Percentiles rank a stretch among this genome's conserved stretches.
phyloP scores from a whole-genome alignment of 2,329 filamentous ascomycete genomes.

The Pyricularia sp. region DNA sequence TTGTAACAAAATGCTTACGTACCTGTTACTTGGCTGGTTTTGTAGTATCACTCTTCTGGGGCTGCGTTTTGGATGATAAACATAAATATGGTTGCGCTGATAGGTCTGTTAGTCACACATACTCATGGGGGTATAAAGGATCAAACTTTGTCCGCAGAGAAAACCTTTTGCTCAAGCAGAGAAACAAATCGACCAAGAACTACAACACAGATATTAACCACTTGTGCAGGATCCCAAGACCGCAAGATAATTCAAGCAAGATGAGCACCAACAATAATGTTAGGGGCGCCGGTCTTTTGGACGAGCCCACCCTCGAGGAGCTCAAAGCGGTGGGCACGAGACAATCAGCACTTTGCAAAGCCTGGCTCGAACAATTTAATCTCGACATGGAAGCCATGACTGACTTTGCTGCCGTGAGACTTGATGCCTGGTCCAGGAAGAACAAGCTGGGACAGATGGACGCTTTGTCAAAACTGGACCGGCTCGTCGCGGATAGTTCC shows the following conservation, averaged over 20 bases:
- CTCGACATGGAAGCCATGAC: neutral
- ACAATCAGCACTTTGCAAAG: neutral
- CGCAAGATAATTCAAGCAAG: neutral
- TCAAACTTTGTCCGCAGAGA: neutral
- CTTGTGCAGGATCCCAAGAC: neutral
- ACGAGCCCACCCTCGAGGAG: neutral
- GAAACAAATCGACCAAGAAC: neutral
- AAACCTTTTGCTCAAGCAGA: neutral
- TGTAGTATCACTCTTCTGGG: neutral
- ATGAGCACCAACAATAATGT: neutral
- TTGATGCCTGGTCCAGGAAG: neutral
- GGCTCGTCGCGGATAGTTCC: neutral
- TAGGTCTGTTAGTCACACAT: neutral
- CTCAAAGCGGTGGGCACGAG: neutral
- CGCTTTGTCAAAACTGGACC: neutral
- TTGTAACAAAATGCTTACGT: neutral
- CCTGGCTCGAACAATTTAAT: neutral
- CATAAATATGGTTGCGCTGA: neutral
- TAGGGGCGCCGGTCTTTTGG: neutral
- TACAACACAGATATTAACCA: neutral
- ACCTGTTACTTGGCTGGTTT: neutral
- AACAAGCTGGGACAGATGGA: neutral
- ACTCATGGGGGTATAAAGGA: neutral
- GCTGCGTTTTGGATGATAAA: neutral
- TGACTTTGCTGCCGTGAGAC: no score